A percentile compares a stretch with the other conserved stretches of the same genome.
Evolutionary conservation across 2,329 filamentous ascomycete species (phyloP).

Genomic region (Trematosphaeria pertusa): DNA sequence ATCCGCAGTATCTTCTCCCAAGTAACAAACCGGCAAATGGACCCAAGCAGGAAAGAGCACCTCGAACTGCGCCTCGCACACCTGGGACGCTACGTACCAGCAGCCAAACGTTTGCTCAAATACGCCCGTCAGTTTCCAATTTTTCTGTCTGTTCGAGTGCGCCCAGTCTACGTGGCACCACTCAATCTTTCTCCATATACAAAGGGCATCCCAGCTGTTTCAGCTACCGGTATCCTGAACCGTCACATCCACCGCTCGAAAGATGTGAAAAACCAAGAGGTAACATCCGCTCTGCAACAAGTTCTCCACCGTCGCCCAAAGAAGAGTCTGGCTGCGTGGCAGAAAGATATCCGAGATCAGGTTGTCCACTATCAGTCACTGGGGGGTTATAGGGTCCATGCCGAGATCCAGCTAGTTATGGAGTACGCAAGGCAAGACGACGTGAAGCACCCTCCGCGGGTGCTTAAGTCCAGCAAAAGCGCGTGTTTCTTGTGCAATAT

Average conservation of each 20-base stretch:
- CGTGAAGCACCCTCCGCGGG: slow-evolving; percentile 42
- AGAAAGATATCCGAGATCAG: slow-evolving; percentile 1
- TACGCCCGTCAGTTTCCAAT: slow-evolving; percentile 5
- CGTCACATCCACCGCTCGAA: slow-evolving; percentile 1
- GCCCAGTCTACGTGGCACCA: background rate
- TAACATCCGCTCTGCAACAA: too few relatives aligned
- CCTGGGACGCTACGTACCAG: slow-evolving; percentile 11
- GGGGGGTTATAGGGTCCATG: slow-evolving; percentile 48
- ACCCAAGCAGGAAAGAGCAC: slow-evolving; percentile 5
- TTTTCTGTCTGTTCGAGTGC: slow-evolving; percentile 10
- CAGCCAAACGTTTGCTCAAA: slow-evolving; percentile 5
- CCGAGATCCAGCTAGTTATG: slow-evolving; percentile 58
- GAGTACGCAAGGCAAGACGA: slow-evolving; percentile 50
- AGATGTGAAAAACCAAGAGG: too few relatives aligned
- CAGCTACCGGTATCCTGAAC: slow-evolving; percentile 7
- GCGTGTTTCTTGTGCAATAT: slow-evolving; percentile 60
- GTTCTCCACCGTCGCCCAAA: too few relatives aligned
- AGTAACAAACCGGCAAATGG: too few relatives aligned
- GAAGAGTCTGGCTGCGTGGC: slow-evolving; percentile 1
- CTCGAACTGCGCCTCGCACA: slow-evolving; percentile 4
- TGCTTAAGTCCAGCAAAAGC: slow-evolving; percentile 58
- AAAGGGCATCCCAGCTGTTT: too few relatives aligned
- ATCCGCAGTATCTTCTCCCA: background rate
- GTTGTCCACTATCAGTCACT: background rate
- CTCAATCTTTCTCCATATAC: background rate